Evolutionary conservation across 257 asterid species (phyloP).

Genomic region (Catharanthus roseus): DNA sequence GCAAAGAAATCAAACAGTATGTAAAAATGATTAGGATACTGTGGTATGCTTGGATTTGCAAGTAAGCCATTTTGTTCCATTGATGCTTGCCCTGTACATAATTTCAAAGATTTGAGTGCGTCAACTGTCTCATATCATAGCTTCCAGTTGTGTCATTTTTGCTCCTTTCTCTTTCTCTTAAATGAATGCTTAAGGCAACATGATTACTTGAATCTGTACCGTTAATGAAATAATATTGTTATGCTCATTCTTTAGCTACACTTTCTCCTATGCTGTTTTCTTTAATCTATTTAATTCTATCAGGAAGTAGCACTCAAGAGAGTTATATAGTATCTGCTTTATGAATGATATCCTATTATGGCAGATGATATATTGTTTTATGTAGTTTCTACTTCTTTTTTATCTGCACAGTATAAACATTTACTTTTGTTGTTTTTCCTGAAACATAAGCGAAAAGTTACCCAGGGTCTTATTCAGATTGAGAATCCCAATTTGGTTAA

Average conservation of each 20-base stretch:
- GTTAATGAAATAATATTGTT: not conserved
- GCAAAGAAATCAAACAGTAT: too few species aligned
- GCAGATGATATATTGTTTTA: not conserved
- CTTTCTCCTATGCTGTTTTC: not conserved
- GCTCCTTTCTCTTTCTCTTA: not conserved
- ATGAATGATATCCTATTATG: not conserved
- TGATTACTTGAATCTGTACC: not conserved
- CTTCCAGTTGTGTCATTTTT: not conserved
- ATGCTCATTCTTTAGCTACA: not conserved
- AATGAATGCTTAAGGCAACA: not conserved
- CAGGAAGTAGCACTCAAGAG: conserved; percentile 70
- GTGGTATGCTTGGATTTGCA: not conserved
- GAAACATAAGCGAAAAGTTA: conserved; percentile 70
- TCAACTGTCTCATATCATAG: not conserved
- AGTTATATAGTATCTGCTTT: conserved; percentile 22
- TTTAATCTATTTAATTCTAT: conserved; percentile 13
- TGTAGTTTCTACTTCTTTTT: not conserved
- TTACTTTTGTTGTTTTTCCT: conserved; percentile 12
- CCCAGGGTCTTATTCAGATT: conserved; percentile 71
- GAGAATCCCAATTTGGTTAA: conserved; percentile 77
- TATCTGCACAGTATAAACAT: conserved; percentile 6
- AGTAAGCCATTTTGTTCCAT: too few species aligned
- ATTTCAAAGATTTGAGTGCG: too few species aligned
- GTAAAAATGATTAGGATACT: too few species aligned
- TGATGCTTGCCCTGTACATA: too few species aligned